Evolutionary conservation across 1,139 yeast genomes (phyloP), one percentile per base, ranked within the genome.

Genomic region (Blastobotrys elegans): DNA sequence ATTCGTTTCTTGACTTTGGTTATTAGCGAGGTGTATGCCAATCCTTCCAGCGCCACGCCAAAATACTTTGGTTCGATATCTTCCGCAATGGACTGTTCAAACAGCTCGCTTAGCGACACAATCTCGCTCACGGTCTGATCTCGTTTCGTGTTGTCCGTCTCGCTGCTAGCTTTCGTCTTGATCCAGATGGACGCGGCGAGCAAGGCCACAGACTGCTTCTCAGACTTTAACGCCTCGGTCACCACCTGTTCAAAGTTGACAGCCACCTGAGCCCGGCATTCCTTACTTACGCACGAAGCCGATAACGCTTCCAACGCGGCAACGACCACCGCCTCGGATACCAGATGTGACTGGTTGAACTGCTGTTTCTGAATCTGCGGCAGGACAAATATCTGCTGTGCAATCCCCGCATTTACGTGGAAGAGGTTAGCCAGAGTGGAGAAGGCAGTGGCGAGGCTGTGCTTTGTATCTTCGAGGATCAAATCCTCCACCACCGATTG

Each of bases 401-500:
- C 66, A 5, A 58, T 47, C 8, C 46, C 49, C 1, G 53, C 47
- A 47, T 62, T 59, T 38, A 82, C 81, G n/a, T 84, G 95, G 86
- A 82, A 87, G 41, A 76, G 79, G 8, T 75, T 72, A 6, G 74
- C 68, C 44, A 84, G 82, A 61, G 79, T 86, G 51, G 76, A 74
- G 53, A 82, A 78, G 48, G 75, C 88, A n/a, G 70, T 84, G 51
- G 47, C 49, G 33, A 55, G 44, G 2, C 56, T 54, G 16, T 51
- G 44, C 8, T 47, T 43, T 2, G 56, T 48, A 33, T 52, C 56
- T 11, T 53, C 50, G 2, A 54, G 21, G 16, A 53, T 22, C 22
- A 48, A 47, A 34, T 53, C 53, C 20, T 56, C 60, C 4, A 50
- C 49, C 16, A 51, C 50, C n/a, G 53, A 50, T 17, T 41, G 37